Evolutionary conservation across 345 rosid species (phyloP).

Genomic region (Boechera retrofracta): DNA sequence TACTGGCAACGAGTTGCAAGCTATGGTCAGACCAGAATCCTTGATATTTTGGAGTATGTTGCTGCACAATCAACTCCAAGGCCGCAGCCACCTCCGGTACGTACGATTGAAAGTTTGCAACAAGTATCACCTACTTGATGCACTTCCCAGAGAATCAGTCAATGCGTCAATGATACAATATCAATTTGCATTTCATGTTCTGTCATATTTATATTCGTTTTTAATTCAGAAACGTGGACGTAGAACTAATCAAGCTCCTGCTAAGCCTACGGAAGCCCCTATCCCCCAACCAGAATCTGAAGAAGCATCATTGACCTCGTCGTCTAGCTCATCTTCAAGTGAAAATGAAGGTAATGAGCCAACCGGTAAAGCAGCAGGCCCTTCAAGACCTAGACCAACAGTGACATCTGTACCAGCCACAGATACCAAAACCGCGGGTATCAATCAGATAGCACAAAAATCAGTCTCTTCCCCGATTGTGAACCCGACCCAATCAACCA

Average conservation of each 20-base stretch:
- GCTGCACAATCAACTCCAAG: conserved; percentile 60
- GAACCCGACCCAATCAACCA: conserved; percentile 48
- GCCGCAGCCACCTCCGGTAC: conserved; percentile 55
- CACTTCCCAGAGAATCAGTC: background rate
- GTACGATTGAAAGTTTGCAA: background rate
- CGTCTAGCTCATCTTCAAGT: conserved; percentile 77
- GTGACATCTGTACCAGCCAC: conserved; percentile 37
- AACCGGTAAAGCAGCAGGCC: conserved; percentile 46
- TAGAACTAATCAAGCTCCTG: conserved; percentile 52
- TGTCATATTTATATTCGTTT: conserved; percentile 13
- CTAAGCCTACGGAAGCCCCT: conserved; percentile 52
- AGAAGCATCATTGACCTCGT: conserved; percentile 66
- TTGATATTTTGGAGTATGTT: conserved; percentile 57
- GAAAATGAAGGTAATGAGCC: conserved; percentile 56
- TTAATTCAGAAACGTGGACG: conserved; percentile 50
- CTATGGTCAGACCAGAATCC: conserved; percentile 60
- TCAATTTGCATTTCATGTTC: background rate
- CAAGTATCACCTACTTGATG: background rate
- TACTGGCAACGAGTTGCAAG: conserved; percentile 67
- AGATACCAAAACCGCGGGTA: conserved; percentile 35
- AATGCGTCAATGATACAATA: background rate
- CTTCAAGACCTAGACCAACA: conserved; percentile 44
- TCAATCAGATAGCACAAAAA: conserved; percentile 48
- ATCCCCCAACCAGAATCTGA: conserved; percentile 49
- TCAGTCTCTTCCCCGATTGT: conserved; percentile 48